Conservation (phyloP, 768 basidiomycete genomes). For the Auricularia heimuer region DNA sequence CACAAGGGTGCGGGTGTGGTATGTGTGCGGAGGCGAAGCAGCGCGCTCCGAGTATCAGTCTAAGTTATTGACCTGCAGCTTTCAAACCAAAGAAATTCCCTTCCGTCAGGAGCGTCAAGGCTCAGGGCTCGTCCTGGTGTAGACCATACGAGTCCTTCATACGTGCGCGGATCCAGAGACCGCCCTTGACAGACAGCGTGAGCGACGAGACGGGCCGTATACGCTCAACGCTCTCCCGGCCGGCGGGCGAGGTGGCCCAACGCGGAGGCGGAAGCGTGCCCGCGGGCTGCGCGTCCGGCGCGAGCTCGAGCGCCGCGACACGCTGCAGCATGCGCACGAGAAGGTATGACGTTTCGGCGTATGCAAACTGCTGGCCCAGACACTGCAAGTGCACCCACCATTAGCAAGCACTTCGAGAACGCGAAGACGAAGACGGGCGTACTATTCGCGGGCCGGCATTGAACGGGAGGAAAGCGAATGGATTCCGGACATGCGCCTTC, state of each 20-base stretch:
- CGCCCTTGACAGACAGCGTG: constrained; percentile 13
- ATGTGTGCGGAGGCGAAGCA: background rate
- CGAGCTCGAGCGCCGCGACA: constrained; percentile 12
- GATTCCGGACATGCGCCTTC: constrained; percentile 8
- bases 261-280: constrained; percentile 10
- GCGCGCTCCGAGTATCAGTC: background rate
- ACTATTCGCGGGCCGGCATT: constrained; percentile 20
- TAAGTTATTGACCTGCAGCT: background rate
- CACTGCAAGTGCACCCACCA: constrained; percentile 4
- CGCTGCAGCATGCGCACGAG: constrained; percentile 16
- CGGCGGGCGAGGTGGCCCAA: constrained; percentile 2
- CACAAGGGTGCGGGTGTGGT: background rate
- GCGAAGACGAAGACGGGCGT: background rate
- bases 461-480: constrained; percentile 19
- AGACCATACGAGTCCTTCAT: background rate
- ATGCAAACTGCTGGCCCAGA: constrained; percentile 16
- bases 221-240: constrained; percentile 12
- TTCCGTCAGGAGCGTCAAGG: background rate
- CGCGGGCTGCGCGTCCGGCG: constrained; percentile 11
- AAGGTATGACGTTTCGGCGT: constrained; percentile 17
- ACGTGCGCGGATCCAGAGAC: constrained; percentile 11
- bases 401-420: background rate
- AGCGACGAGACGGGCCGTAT: constrained; percentile 13
- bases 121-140: background rate
- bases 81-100: background rate